Evolutionary conservation across 441 rosid species (phyloP), one percentile per base, ranked within the genome.

Genomic region (Aquilaria agallochum): DNA sequence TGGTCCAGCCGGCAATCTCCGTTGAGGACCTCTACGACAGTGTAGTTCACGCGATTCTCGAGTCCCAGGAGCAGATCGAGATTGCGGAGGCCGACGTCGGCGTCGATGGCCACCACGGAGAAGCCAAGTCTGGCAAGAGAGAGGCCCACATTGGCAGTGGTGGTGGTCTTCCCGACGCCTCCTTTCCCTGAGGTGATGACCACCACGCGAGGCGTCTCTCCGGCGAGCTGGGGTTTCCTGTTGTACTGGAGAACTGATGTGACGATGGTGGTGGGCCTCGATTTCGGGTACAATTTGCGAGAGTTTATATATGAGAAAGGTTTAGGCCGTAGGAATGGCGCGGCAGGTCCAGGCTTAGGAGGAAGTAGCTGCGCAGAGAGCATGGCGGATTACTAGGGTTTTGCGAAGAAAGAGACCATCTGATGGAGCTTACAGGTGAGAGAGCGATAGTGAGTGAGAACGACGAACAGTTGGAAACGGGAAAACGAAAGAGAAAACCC

Each of bases 121-220:
- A 87, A 89, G 54, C 98, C 97, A 12, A 88, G 78, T 27, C 97
- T 90, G 48, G 98, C 96, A 0, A 94, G 77, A 32, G 99, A 90
- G 75, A 94, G 95, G 4, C 97, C 96, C 9, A 90, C 85, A 44
- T 94, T 91, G 30, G 97, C 95, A 9, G 98, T 90, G 67, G 98
- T 87, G 2, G 98, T 90, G 1, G 98, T 90, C 69, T 94, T 94
- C 0, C 97, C 97, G 55, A 94, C 97, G 6, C 97, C 98, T 10
- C 97, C 97, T 78, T 90, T 94, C 1, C 98, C 98, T 56, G 97
- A 94, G 60, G 97, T 94, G 59, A 90, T 94, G 3, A 94, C 98
- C 15, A 89, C 96, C n/a, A 94, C 90, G 2, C 98, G 90, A 5
- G 95, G 95, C 8, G 96, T 94, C 40, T 90, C 92, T 13, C 97